Base-by-base conservation (phyloP, 305 asterid species). In the Fraxinus sp. region DNA sequence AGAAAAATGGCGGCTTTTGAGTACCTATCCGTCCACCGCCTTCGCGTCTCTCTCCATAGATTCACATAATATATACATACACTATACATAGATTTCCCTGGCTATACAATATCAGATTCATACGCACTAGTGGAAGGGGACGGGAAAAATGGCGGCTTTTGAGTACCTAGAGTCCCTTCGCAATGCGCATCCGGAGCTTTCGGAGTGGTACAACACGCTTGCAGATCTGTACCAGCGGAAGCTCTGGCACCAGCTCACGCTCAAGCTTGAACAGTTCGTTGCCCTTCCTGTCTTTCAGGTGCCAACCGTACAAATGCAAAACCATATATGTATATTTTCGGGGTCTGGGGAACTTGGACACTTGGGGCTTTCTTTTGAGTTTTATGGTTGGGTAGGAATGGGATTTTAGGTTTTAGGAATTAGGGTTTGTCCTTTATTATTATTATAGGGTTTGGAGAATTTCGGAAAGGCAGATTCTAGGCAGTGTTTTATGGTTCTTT, bases 161-260 rank as follows among this genome's bases (percentile, higher is more conserved):
- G 91, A 94, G 84, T 94, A 94, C 84, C 85, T 96, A 87, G 98
- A 94, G 22, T 82, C 92, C n/a, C 88, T 88, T 77, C 92, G 99
- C 43, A 91, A 74, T 83, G 87, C 89, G 77, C 97, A 96, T 68
- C 98, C 99, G 10, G 98, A 96, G 90, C 97, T 96, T 0, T 84
- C 95, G 57, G 99, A 96, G 83, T 96, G 99, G 98, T 92, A 86
- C 92, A 84, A 55, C 79, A 81, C 95, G 84, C 92, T 96, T 80
- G 88, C 95, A 90, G 98, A 96, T 96, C 98, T 96, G 88, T 96
- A 96, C 92, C 95, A 94, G 88, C 91, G 91, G 28, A 96, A 96
- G 92, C 95, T 94, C 22, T 94, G 99, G 99, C 98, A 96, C 79
- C 98, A 96, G 90, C 99, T 94, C 83, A 90, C 97, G 28, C 95